phyloP scores from a whole-genome alignment of 2,329 filamentous ascomycete species.

The Salinomyces thailandicus region DNA sequence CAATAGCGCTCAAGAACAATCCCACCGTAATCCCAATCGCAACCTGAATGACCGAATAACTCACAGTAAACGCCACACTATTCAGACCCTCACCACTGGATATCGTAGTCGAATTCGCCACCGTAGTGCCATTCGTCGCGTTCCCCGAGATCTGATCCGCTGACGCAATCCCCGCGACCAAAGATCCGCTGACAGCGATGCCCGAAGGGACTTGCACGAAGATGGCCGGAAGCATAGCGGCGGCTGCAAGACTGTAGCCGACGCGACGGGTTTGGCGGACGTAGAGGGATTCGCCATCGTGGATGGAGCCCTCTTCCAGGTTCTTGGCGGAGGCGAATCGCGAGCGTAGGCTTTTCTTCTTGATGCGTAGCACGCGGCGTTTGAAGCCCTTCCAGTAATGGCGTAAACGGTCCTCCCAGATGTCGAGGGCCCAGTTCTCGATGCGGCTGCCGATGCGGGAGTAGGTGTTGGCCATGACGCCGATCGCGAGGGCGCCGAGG shows the following conservation, averaged over 20 bases:
- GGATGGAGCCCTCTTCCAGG: constrained; percentile 20
- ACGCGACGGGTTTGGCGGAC: constrained; percentile 34
- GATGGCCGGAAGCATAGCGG: constrained; percentile 76
- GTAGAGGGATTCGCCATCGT: constrained; percentile 21
- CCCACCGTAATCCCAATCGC: constrained; percentile 44
- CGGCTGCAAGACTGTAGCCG: constrained; percentile 70
- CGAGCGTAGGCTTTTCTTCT: constrained; percentile 9
- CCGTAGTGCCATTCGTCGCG: constrained; percentile 35
- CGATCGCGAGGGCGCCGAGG: constrained; percentile 64
- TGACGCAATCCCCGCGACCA: constrained; percentile 47
- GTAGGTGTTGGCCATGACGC: constrained; percentile 69
- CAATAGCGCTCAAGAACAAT: constrained; percentile 37
- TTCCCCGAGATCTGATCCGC: constrained; percentile 44
- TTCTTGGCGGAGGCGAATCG: constrained; percentile 15
- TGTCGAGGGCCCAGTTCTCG: constrained; percentile 45
- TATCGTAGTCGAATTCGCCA: constrained; percentile 27
- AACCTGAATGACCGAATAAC: constrained; percentile 40
- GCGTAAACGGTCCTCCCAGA: constrained; percentile 43
- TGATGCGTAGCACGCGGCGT: constrained; percentile 23
- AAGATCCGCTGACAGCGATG: constrained; percentile 46
- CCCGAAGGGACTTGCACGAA: constrained; percentile 58
- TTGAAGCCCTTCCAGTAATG: constrained; percentile 25
- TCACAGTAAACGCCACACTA: constrained; percentile 37
- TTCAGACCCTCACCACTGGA: constrained; percentile 25
- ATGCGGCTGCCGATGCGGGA: constrained; percentile 53